A percentile compares a stretch with the other conserved stretches of the same genome.
Conservation (phyloP, 768 basidiomycete genomes). For the Lentinus tigrinus region DNA sequence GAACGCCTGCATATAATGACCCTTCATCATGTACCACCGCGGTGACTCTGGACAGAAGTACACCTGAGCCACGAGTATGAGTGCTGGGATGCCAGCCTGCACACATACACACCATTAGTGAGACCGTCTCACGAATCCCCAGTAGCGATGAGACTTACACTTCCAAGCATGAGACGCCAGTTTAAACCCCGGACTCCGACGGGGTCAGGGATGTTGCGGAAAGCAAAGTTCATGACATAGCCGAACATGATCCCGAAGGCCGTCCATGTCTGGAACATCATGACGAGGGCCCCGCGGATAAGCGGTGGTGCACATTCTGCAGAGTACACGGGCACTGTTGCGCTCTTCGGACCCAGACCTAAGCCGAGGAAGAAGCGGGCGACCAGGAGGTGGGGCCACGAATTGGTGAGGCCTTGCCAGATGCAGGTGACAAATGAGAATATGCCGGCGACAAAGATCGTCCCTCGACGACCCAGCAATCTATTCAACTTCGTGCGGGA, state of each 20-base stretch:
- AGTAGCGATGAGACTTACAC: slow-evolving; percentile 46
- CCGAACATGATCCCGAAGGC: slow-evolving; percentile 81
- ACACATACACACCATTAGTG: too few relatives aligned
- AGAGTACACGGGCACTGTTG: slow-evolving; percentile 61
- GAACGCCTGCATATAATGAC: slow-evolving; percentile 65
- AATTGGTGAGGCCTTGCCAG: slow-evolving; percentile 50
- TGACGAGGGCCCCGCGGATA: background rate
- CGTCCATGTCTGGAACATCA: slow-evolving; percentile 66
- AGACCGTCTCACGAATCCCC: too few relatives aligned
- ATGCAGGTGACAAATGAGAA: slow-evolving; percentile 44
- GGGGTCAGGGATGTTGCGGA: slow-evolving; percentile 49
- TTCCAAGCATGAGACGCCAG: slow-evolving; percentile 78
- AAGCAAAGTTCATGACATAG: slow-evolving; percentile 58
- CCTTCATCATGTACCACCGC: slow-evolving; percentile 81
- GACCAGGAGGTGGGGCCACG: slow-evolving; percentile 55
- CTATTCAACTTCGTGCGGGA: background rate
- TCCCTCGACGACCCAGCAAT: slow-evolving; percentile 47
- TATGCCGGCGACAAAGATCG: slow-evolving; percentile 46
- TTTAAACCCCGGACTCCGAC: slow-evolving; percentile 58
- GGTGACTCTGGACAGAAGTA: slow-evolving; percentile 63
- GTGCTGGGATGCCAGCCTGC: slow-evolving; percentile 38
- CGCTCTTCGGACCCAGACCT: slow-evolving; percentile 54
- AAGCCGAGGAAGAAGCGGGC: slow-evolving; percentile 51
- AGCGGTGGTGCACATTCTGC: slow-evolving; percentile 44
- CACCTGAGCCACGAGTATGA: slow-evolving; percentile 38